phyloP scores from a whole-genome alignment of 306 rosid genomes.

The Lablab purpureus region DNA sequence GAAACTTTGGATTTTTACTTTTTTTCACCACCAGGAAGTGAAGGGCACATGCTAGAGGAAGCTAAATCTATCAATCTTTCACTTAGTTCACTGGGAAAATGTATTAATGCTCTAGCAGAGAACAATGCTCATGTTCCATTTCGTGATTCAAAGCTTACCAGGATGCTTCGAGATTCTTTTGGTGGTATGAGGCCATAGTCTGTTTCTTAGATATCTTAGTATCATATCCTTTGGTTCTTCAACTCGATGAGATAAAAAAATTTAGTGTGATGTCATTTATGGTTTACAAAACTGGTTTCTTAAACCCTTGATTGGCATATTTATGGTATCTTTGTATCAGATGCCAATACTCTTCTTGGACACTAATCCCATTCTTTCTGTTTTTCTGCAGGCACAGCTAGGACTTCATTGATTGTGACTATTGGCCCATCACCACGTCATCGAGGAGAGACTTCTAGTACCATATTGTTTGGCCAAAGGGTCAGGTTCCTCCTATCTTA shows the following conservation, averaged over 20 bases:
- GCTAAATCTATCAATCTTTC: conserved; percentile 96
- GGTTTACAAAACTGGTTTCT: conserved; percentile 36
- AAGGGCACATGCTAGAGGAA: conserved; percentile 95
- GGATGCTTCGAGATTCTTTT: conserved; percentile 95
- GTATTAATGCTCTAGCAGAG: conserved; percentile 97
- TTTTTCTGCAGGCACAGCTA: conserved; percentile 80
- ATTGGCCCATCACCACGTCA: conserved; percentile 99
- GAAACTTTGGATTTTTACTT: conserved; percentile 27
- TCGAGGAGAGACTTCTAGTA: conserved; percentile 97
- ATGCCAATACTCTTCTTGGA: conserved; percentile 17
- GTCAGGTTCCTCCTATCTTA: conserved; percentile 57
- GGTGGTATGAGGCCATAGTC: conserved; percentile 70
- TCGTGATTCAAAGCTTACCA: conserved; percentile 98
- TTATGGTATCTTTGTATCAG: conserved; percentile 5
- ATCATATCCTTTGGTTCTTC: background rate
- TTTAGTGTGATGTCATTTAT: conserved; percentile 35
- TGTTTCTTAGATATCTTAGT: conserved; percentile 40
- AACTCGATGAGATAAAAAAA: conserved; percentile 13
- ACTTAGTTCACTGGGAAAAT: conserved; percentile 94
- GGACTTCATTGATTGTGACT: conserved; percentile 96
- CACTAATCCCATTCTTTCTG: conserved; percentile 21
- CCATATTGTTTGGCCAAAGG: conserved; percentile 96
- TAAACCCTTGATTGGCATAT: conserved; percentile 39
- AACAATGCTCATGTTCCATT: conserved; percentile 90
- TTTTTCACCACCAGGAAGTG: conserved; percentile 76